Conservation (phyloP, 176 grass and related monocot genomes). For the Guadua angustifolia region DNA sequence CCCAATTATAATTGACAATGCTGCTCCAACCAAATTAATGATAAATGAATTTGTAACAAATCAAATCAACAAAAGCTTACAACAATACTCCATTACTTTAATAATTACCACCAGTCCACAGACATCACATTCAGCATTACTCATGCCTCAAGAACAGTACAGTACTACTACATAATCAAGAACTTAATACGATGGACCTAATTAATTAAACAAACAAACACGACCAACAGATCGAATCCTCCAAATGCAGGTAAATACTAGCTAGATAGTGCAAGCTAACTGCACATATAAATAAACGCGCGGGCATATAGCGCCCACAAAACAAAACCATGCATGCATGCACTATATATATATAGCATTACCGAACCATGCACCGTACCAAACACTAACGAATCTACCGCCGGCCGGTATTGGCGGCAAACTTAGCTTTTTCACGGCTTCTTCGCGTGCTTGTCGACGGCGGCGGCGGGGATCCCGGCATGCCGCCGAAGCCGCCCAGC, state of each 20-base stretch:
- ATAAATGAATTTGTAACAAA: neutral
- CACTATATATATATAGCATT: slow-evolving; percentile 21
- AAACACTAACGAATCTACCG: slow-evolving; percentile 14
- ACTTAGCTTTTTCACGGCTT: slow-evolving; percentile 50
- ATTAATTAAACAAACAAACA: slow-evolving; percentile 33
- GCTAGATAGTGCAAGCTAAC: slow-evolving; percentile 39
- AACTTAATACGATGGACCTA: slow-evolving; percentile 35
- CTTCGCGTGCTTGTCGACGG: slow-evolving; percentile 47
- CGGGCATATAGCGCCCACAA: slow-evolving; percentile 15
- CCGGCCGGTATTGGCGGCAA: neutral
- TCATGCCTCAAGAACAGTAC: slow-evolving; percentile 47
- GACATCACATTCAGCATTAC: slow-evolving; percentile 46
- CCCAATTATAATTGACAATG: neutral
- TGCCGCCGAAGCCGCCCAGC: slow-evolving; percentile 41
- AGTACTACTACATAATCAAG: slow-evolving; percentile 40
- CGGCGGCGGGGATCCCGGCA: slow-evolving; percentile 50
- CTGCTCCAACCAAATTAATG: neutral
- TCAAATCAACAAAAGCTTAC: neutral
- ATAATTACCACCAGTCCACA: neutral
- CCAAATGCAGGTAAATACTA: slow-evolving; percentile 7
- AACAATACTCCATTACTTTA: neutral
- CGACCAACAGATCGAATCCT: slow-evolving; percentile 30
- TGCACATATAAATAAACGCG: slow-evolving; percentile 27
- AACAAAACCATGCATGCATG: slow-evolving; percentile 26
- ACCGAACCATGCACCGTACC: slow-evolving; percentile 6